Base-by-base conservation (phyloP, 129 eudicot species). In the Calendula officinalis region DNA sequence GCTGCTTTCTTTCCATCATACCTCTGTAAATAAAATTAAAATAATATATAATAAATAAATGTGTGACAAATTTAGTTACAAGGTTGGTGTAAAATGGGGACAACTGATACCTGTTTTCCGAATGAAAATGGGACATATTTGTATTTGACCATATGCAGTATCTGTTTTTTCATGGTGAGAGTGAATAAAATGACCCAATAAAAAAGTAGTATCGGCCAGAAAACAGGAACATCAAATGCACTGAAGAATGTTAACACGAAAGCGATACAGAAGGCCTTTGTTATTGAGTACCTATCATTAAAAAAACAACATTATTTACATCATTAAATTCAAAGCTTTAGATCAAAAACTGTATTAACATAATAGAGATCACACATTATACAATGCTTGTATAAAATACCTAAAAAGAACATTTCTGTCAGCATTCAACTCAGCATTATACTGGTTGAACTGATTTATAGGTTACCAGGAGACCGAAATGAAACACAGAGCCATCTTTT, bases 141-240 rank as follows among this genome's bases (percentile, higher is more conserved):
- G 52, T 83, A 77, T 52, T 83, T 79, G 63, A 83, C 45, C 89
- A 83, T 83, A 66, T 79, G 89, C 69, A 68, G 60, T 72, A 83
- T 83, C 55, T 83, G 89, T 42, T 77, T 76, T 75, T 70, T 79
- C 78, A 83, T 78, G 27, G 82, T 83, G 16, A 76, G 62, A 33
- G 56, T 9, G 57, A 75, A 83, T 40, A 83, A 74, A 57, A 76
- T 62, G 17, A 83, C 34, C 89, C 82, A 83, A 57, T 83, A 83
- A 77, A 83, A 79, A 54, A 80, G 64, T 41, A 83, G 75, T 41
- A 83, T 76, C 7, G 89, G 89, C 89, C 89, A 79, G 59, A 79
- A 83, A 13, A 76, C 89, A 43, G 84, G 89, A 58, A 83, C 85
- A 5, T 83, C 89, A 39, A 83, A 76, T 14, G 56, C 52, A 60